A percentile compares a stretch with the other conserved stretches of the same genome.
phyloP scores from a whole-genome alignment of 805 yeast species.

The Ogataea zsoltii region DNA sequence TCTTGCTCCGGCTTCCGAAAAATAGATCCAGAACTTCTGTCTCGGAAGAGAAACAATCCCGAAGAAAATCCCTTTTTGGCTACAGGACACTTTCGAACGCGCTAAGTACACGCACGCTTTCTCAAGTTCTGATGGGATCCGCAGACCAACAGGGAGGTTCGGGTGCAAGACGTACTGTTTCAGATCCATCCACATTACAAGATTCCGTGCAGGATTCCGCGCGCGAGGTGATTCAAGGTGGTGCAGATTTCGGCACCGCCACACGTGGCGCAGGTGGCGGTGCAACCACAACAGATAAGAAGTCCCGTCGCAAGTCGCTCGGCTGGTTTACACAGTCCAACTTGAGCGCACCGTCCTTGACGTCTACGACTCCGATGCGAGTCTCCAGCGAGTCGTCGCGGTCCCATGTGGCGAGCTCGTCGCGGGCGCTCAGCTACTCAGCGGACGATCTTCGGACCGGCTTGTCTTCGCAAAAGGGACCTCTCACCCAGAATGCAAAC shows the following conservation, averaged over 20 bases:
- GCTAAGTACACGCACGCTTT: slow-evolving; percentile 19
- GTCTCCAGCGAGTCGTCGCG: neutral
- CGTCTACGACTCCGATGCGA: neutral
- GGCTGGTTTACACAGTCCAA: slow-evolving; percentile 28
- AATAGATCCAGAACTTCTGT: slow-evolving; percentile 14
- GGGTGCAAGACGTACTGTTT: slow-evolving; percentile 11
- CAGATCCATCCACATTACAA: slow-evolving; percentile 11
- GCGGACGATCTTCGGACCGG: slow-evolving; percentile 8
- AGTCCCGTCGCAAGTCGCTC: slow-evolving; percentile 22
- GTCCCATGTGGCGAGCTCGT: neutral
- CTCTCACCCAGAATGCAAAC: slow-evolving; percentile 1
- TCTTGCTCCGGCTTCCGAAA: slow-evolving; percentile 12
- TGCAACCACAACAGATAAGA: slow-evolving; percentile 8
- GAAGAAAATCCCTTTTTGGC: slow-evolving; percentile 31
- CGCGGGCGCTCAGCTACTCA: slow-evolving; percentile 8
- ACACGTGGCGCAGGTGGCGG: neutral
- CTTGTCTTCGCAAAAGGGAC: neutral
- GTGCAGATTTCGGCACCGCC: neutral
- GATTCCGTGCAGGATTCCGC: neutral
- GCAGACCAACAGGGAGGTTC: slow-evolving; percentile 1
- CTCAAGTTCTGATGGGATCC: slow-evolving; percentile 13
- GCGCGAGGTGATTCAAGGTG: neutral
- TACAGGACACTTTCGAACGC: slow-evolving; percentile 30
- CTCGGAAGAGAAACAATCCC: slow-evolving; percentile 21
- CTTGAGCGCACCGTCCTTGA: slow-evolving; percentile 19